Conservation (phyloP, 257 asterid genomes). For the Petunia axillaris region DNA sequence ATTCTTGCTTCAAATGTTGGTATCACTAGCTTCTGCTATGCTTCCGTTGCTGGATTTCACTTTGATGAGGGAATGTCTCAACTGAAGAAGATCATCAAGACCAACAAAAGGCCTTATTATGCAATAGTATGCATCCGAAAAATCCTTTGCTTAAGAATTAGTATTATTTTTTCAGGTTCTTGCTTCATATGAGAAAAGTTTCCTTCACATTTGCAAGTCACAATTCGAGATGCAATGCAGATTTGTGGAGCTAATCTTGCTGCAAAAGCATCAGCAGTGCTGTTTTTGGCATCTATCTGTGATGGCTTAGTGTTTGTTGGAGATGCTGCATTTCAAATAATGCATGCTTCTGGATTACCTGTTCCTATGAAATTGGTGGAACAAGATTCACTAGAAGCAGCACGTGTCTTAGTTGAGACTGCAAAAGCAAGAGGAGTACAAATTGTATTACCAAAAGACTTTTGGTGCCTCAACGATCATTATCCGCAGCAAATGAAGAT, state of each 20-base stretch:
- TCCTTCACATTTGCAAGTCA: background rate
- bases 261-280: conserved; percentile 71
- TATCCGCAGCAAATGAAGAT: conserved; percentile 44
- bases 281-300: conserved; percentile 60
- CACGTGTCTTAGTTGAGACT: conserved; percentile 53
- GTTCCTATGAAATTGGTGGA: conserved; percentile 70
- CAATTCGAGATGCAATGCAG: conserved; percentile 47
- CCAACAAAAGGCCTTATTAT: conserved; percentile 57
- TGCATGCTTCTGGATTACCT: conserved; percentile 70
- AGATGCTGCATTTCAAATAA: conserved; percentile 74
- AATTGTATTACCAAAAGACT: conserved; percentile 70
- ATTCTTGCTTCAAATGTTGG: conserved; percentile 92
- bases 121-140: conserved; percentile 64
- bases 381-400: conserved; percentile 54
- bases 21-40: conserved; percentile 64
- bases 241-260: conserved; percentile 78
- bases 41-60: conserved; percentile 78
- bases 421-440: conserved; percentile 65
- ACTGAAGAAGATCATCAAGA: conserved; percentile 57
- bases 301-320: conserved; percentile 89
- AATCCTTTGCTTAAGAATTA: conserved; percentile 30
- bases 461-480: conserved; percentile 60
- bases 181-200: conserved; percentile 25
- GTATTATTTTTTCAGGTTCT: conserved; percentile 9
- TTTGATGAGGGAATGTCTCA: conserved; percentile 66